These are phyloP conservation scores for Trichophyton schoenleinii DNA, from an alignment of 2,329 filamentous ascomycete species.

Conservation along the genomic window DNA sequence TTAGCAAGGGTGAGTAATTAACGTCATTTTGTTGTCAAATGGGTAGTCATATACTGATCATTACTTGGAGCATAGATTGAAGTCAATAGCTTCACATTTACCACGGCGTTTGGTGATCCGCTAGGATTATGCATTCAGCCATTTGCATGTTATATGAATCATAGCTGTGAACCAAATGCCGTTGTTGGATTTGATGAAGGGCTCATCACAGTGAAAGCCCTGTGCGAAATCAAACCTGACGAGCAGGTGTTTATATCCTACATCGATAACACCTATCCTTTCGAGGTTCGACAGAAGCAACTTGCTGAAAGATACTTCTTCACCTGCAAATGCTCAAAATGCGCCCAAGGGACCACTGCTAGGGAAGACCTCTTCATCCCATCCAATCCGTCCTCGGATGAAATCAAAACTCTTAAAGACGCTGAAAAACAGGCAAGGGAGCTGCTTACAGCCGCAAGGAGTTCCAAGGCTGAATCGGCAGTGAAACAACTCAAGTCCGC, in stretches of 20 bases:
- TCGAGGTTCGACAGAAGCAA: constrained; percentile 39
- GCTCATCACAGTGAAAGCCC: constrained; percentile 38
- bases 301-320: constrained; percentile 47
- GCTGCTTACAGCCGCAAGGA: constrained; percentile 17
- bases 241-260: constrained; percentile 52
- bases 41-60: neutral
- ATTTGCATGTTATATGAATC: constrained; percentile 43
- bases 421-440: constrained; percentile 17
- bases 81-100: constrained; percentile 47
- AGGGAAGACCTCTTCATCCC: constrained; percentile 15
- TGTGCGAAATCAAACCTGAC: constrained; percentile 40
- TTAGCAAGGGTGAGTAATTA: constrained; percentile 33
- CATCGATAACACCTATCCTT: constrained; percentile 44
- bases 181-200: constrained; percentile 45
- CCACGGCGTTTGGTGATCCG: constrained; percentile 43
- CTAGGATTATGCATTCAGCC: constrained; percentile 49
- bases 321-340: constrained; percentile 43
- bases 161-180: constrained; percentile 50
- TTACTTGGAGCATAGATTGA: constrained; percentile 32
- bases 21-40: neutral
- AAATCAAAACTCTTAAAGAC: constrained; percentile 12
- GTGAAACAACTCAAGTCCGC: constrained; percentile 26
- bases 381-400: constrained; percentile 5
- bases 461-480: constrained; percentile 18
- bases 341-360: constrained; percentile 20